Conservation (phyloP, 1,284 basidiomycete genomes). For the Cryptococcus maquisensis region DNA sequence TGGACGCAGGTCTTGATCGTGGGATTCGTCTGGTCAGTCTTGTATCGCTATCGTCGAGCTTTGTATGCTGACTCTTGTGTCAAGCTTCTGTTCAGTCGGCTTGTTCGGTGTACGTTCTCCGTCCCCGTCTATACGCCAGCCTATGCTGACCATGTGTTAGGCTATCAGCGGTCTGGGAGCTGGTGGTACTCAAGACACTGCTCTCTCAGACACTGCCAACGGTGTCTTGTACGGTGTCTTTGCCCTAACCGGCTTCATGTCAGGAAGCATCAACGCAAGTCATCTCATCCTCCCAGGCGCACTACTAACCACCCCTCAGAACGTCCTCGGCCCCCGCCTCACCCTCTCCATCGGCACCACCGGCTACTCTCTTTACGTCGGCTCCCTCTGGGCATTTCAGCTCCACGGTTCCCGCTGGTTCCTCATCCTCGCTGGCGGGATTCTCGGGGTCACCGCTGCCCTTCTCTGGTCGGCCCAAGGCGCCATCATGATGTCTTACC, state of each 20-base stretch:
- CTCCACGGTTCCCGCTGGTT: slow-evolving; percentile 37
- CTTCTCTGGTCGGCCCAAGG: slow-evolving; percentile 49
- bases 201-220: slow-evolving; percentile 51
- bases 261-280: slow-evolving; percentile 55
- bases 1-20: slow-evolving; percentile 52
- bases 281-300: slow-evolving; percentile 15
- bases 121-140: too few species aligned
- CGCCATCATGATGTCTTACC: slow-evolving; percentile 51
- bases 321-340: slow-evolving; percentile 49
- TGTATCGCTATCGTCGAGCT: not conserved
- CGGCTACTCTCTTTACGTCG: slow-evolving; percentile 42
- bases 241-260: slow-evolving; percentile 53
- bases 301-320: slow-evolving; percentile 10
- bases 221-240: slow-evolving; percentile 54
- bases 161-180: too few species aligned
- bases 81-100: slow-evolving; percentile 50
- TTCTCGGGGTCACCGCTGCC: slow-evolving; percentile 47
- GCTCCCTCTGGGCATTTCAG: slow-evolving; percentile 22
- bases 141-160: too few species aligned
- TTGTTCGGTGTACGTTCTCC: slow-evolving; percentile 52
- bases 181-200: slow-evolving; percentile 50
- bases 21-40: slow-evolving; percentile 45
- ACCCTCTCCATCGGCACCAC: slow-evolving; percentile 50
- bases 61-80: not conserved
- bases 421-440: slow-evolving; percentile 49